Conservation (phyloP, 495 filamentous ascomycete genomes). For the Xylaria acuta region DNA sequence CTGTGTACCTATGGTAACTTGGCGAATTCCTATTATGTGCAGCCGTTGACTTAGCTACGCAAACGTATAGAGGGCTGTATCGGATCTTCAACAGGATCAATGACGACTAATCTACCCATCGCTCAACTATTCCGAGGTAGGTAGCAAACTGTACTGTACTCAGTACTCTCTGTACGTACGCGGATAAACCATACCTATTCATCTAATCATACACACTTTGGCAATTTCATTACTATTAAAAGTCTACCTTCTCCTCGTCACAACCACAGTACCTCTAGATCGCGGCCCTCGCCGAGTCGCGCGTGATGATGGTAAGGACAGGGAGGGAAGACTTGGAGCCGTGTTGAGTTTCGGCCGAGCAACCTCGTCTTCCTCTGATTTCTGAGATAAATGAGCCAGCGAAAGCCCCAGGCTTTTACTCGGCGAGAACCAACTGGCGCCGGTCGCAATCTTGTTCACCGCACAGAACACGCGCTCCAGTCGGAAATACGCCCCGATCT, state of each 20-base stretch:
- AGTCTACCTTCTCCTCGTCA: background rate
- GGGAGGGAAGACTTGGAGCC: background rate
- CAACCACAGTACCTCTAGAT: constrained; percentile 20
- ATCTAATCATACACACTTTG: background rate
- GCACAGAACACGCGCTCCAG: constrained; percentile 23
- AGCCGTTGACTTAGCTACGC: background rate
- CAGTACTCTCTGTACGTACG: background rate
- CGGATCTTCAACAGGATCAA: background rate
- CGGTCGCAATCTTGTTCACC: constrained; percentile 20
- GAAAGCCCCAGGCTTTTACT: background rate
- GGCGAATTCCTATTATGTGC: no score
- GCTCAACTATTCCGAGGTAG: background rate
- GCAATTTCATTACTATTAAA: background rate
- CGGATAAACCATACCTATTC: background rate
- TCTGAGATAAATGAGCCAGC: background rate
- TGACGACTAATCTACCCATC: background rate
- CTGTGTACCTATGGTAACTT: background rate
- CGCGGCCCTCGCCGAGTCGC: constrained; percentile 5
- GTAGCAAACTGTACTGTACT: background rate
- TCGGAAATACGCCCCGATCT: constrained; percentile 42
- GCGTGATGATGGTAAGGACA: background rate
- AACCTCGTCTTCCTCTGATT: background rate
- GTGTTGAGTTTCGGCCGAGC: background rate
- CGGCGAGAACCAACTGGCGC: constrained; percentile 14
- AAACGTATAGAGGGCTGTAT: background rate